Conservation (phyloP, 768 basidiomycete genomes). For the Suillus americanus region DNA sequence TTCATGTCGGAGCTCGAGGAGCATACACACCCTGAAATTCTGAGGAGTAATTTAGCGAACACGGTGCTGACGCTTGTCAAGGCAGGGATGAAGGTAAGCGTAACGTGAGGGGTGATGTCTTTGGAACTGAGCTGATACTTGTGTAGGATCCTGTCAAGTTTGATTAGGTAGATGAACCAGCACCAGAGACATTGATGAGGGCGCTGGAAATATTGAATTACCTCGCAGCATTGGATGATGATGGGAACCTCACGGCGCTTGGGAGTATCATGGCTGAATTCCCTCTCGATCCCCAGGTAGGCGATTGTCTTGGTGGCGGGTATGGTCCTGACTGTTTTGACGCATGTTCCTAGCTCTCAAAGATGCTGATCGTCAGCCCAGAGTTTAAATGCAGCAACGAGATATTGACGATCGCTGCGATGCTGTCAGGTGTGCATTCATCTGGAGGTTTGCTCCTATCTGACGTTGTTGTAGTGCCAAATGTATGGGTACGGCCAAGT, state of each 20-base stretch:
- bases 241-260: constrained; percentile 83
- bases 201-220: constrained; percentile 93
- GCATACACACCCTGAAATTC: constrained; percentile 95
- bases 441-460: not conserved
- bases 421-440: constrained; percentile 76
- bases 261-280: constrained; percentile 96
- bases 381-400: constrained; percentile 97
- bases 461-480: constrained; percentile 52
- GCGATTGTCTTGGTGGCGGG: constrained; percentile 7
- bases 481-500: constrained; percentile 87
- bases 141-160: constrained; percentile 75
- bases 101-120: not conserved
- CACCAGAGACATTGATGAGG: constrained; percentile 96
- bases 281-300: constrained; percentile 93
- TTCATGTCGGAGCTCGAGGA: constrained; percentile 96
- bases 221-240: constrained; percentile 89
- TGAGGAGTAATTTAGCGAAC: constrained; percentile 90
- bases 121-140: constrained; percentile 4
- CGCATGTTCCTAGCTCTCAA: constrained; percentile 54
- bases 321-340: not conserved
- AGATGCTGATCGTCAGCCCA: constrained; percentile 91
- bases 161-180: constrained; percentile 90
- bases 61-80: constrained; percentile 93
- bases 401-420: constrained; percentile 90
- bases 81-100: constrained; percentile 77